phyloP scores from a whole-genome alignment of 192 early-diverging fungal genomes.

The Chytriomyces hyalinus region DNA sequence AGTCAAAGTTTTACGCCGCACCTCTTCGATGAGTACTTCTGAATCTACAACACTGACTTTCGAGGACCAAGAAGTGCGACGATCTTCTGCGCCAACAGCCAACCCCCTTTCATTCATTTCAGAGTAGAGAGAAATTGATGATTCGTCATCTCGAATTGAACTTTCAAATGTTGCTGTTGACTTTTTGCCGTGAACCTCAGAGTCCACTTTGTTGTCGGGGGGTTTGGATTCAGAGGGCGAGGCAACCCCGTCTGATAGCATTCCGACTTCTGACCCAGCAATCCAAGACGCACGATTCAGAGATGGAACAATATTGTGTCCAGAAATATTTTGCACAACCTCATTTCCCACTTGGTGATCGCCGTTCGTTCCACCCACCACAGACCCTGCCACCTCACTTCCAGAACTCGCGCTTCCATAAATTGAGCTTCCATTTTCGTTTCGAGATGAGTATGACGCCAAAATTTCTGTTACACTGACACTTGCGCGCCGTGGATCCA shows the following conservation, averaged over 20 bases:
- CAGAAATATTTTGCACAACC: neutral
- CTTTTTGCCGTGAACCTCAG: neutral
- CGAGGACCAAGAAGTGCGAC: neutral
- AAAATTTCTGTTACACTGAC: neutral
- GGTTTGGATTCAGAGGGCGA: neutral
- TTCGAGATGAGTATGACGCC: neutral
- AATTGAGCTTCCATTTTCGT: neutral
- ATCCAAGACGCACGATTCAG: neutral
- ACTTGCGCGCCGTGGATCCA: neutral
- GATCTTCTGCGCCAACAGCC: neutral
- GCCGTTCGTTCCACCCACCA: neutral
- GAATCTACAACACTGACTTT: neutral
- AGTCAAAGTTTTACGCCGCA: neutral
- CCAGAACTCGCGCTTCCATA: neutral
- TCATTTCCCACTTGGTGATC: neutral
- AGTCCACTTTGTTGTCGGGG: neutral
- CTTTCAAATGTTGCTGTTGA: neutral
- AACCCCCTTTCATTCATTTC: neutral
- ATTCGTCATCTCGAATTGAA: neutral
- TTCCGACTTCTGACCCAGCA: neutral
- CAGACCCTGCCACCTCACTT: neutral
- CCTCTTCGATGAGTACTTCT: neutral
- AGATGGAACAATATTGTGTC: neutral
- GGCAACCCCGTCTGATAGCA: neutral
- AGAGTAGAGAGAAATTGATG: neutral